Evolutionary conservation across 495 filamentous ascomycete genomes (phyloP).

Genomic region (Usnea hakonensis): DNA sequence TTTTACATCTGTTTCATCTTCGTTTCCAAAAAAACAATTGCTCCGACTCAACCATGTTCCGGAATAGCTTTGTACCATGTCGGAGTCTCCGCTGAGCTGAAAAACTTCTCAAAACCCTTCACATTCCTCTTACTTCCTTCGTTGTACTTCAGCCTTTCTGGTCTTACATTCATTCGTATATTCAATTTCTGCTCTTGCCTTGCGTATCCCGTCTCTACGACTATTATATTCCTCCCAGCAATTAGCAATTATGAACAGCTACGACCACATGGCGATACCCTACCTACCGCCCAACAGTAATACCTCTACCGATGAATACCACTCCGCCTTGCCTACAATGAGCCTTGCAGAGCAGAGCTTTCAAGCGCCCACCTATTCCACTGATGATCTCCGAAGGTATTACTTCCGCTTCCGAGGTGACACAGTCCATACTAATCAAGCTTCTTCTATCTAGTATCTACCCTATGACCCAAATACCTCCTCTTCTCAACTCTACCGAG

Average conservation of each 20-base stretch:
- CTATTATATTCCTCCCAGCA: neutral
- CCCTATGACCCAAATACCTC: slow-evolving; percentile 6
- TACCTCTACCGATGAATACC: slow-evolving; percentile 45
- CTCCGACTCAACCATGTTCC: neutral
- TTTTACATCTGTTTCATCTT: neutral
- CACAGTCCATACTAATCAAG: neutral
- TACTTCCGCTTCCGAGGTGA: neutral
- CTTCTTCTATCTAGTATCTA: neutral
- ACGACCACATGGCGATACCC: slow-evolving; percentile 54
- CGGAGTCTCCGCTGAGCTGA: neutral
- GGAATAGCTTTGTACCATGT: slow-evolving; percentile 2
- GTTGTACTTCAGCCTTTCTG: neutral
- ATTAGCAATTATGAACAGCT: slow-evolving; percentile 49
- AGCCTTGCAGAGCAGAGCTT: slow-evolving; percentile 42
- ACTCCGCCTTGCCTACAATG: slow-evolving; percentile 44
- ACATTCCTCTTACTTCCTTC: neutral
- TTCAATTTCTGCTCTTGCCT: neutral
- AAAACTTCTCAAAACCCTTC: neutral
- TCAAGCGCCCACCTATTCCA: slow-evolving; percentile 27
- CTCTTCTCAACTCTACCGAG: slow-evolving; percentile 8
- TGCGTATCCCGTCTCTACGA: slow-evolving; percentile 9
- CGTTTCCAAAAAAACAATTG: neutral
- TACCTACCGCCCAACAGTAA: slow-evolving; percentile 50
- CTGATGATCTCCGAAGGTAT: slow-evolving; percentile 13
- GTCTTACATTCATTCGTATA: neutral